These are phyloP conservation scores for Entrophospora sp. DNA, from an alignment of 192 early-diverging fungal species.

Conservation along the genomic window DNA sequence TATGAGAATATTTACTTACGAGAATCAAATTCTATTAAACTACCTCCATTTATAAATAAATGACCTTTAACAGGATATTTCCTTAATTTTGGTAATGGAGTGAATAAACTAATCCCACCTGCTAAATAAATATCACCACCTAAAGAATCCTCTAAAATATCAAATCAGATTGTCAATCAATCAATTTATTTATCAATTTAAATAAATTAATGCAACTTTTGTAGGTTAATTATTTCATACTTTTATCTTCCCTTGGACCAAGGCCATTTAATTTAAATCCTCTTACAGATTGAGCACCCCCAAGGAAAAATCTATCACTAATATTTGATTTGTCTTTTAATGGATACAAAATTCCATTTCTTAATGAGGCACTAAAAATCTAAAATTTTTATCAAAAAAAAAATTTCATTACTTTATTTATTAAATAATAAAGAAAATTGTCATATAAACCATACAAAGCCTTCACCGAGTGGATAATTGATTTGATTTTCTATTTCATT, in stretches of 20 bases:
- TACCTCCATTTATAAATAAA: constrained; percentile 83
- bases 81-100: constrained; percentile 67
- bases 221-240: constrained; percentile 29
- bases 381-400: constrained; percentile 15
- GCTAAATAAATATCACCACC: constrained; percentile 86
- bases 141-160: constrained; percentile 53
- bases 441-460: constrained; percentile 39
- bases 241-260: constrained; percentile 75
- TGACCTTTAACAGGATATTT: constrained; percentile 67
- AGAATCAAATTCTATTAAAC: constrained; percentile 45
- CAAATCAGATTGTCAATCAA: not conserved
- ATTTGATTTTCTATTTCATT: constrained; percentile 61
- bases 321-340: constrained; percentile 50
- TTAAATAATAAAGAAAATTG: not conserved
- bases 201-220: not conserved
- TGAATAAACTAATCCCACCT: constrained; percentile 67
- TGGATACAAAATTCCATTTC: constrained; percentile 59
- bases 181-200: not conserved
- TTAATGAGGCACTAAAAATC: constrained; percentile 33
- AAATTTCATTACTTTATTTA: not conserved
- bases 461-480: constrained; percentile 39
- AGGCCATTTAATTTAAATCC: constrained; percentile 85
- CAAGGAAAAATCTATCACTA: constrained; percentile 81
- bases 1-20: constrained; percentile 22
- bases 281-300: constrained; percentile 76